phyloP scores from a whole-genome alignment of 768 basidiomycete genomes.

The Phylloporus sp. region DNA sequence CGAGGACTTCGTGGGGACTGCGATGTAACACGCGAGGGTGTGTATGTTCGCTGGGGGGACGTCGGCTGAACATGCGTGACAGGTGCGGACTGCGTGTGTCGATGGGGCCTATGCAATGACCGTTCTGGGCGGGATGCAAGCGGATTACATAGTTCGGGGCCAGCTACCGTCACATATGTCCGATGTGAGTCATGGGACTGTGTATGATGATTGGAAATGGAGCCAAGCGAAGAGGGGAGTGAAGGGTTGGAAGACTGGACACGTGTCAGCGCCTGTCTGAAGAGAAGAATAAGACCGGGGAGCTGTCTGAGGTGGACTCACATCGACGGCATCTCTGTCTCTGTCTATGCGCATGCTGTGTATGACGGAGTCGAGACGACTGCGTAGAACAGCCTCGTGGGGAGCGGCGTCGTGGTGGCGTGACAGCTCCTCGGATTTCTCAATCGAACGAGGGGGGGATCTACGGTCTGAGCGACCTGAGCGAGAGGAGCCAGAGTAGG shows the following conservation, averaged over 20 bases:
- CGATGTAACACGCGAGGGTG: conserved; percentile 5
- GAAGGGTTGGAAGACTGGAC: conserved; percentile 25
- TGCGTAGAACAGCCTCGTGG: conserved; percentile 51
- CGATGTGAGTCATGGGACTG: conserved; percentile 27
- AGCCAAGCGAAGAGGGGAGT: conserved; percentile 27
- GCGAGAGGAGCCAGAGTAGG: conserved; percentile 25
- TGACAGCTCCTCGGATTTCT: conserved; percentile 19
- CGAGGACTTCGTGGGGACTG: conserved; percentile 18
- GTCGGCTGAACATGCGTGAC: conserved; percentile 2
- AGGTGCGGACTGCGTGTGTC: conserved; percentile 14
- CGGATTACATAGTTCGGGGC: conserved; percentile 11
- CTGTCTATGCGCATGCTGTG: conserved; percentile 27
- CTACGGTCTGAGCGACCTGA: conserved; percentile 20
- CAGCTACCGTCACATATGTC: conserved; percentile 20
- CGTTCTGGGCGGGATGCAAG: conserved; percentile 4
- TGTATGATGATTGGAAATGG: conserved; percentile 21
- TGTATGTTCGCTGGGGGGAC: conserved; percentile 3
- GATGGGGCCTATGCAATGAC: conserved; percentile 2
- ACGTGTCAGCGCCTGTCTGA: conserved; percentile 16
- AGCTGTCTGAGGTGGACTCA: conserved; percentile 12
- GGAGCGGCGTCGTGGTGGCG: conserved; percentile 35
- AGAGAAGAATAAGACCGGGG: conserved; percentile 10
- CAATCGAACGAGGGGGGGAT: conserved; percentile 13
- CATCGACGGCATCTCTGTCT: conserved; percentile 18
- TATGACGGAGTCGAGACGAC: conserved; percentile 50